Percentiles rank a stretch among this genome's conserved stretches.
phyloP scores from a whole-genome alignment of 768 basidiomycete genomes.

The Lactarius indigo region DNA sequence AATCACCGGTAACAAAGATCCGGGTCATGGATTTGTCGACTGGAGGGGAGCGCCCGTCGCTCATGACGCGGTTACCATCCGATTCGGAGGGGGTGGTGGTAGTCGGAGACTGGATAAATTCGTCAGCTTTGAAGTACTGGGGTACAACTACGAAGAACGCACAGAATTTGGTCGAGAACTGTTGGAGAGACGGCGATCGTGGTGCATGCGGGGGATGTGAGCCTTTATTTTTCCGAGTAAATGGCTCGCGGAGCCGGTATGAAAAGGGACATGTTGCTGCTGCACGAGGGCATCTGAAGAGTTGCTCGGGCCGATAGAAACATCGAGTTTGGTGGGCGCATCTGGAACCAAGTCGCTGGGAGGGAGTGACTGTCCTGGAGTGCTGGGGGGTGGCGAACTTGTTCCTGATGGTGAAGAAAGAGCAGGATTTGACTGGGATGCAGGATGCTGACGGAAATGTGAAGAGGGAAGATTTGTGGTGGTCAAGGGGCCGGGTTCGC shows the following conservation, averaged over 20 bases:
- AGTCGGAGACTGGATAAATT: constrained; percentile 29
- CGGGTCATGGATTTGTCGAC: constrained; percentile 32
- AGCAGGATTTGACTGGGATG: constrained; percentile 48
- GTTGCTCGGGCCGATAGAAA: constrained; percentile 28
- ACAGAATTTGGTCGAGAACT: constrained; percentile 35
- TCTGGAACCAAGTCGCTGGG: constrained; percentile 41
- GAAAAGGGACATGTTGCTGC: constrained; percentile 34
- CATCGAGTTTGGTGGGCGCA: constrained; percentile 34
- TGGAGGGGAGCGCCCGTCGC: constrained; percentile 28
- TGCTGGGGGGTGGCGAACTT: constrained; percentile 67
- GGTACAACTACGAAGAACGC: constrained; percentile 16
- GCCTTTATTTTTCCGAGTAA: constrained; percentile 28
- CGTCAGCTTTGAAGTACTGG: constrained; percentile 23
- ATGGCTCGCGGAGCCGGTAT: constrained; percentile 15
- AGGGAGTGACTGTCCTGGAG: constrained; percentile 50
- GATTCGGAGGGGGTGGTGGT: constrained; percentile 23
- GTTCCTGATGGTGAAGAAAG: constrained; percentile 69
- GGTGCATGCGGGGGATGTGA: constrained; percentile 25
- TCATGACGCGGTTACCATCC: constrained; percentile 19
- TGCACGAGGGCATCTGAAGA: constrained; percentile 37
- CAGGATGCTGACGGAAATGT: constrained; percentile 30
- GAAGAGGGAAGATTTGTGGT: constrained; percentile 34
- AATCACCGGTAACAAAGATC: constrained; percentile 72
- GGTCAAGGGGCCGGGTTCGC: constrained; percentile 36
- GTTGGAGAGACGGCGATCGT: constrained; percentile 28